A percentile compares a stretch with the other conserved stretches of the same genome.
Conservation (phyloP, 139 green algal genomes). For the Mesotaenium endlicherianum region DNA sequence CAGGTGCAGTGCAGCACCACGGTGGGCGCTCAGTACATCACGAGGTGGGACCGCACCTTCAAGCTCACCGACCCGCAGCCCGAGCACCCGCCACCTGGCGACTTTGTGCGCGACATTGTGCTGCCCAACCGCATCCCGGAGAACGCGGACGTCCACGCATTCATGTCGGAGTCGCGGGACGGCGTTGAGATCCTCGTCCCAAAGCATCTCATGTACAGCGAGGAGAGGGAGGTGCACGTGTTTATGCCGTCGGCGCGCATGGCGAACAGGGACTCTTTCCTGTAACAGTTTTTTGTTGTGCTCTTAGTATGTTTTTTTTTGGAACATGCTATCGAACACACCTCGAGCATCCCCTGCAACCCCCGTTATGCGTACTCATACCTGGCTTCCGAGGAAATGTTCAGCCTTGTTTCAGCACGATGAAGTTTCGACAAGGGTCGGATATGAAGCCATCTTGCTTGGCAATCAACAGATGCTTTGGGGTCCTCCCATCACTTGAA, state of each 20-base stretch:
- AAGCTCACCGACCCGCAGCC: conserved; percentile 18
- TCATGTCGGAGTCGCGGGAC: not conserved
- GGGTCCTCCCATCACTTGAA: too few relatives aligned
- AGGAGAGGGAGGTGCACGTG: conserved; percentile 49
- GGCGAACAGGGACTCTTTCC: not conserved
- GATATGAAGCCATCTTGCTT: too few relatives aligned
- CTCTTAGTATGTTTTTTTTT: too few relatives aligned
- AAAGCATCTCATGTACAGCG: conserved; percentile 16
- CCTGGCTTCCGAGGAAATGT: not conserved
- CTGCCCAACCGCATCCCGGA: conserved; percentile 40
- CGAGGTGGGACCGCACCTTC: conserved; percentile 29
- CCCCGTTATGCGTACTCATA: not conserved
- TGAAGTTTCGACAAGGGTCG: not conserved
- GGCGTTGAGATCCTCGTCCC: conserved; percentile 45
- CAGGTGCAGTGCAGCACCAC: conserved; percentile 38
- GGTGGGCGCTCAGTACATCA: not conserved
- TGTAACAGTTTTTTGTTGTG: too few relatives aligned
- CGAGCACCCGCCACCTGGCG: conserved; percentile 28
- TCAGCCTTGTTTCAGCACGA: not conserved
- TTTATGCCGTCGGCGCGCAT: not conserved
- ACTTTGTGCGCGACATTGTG: conserved; percentile 42
- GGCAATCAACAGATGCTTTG: too few relatives aligned
- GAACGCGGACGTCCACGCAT: conserved; percentile 30
- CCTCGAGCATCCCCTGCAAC: not conserved
- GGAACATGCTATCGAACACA: too few relatives aligned